Base-by-base conservation (phyloP, 768 basidiomycete genomes). In the Cubamyces lactineus region DNA sequence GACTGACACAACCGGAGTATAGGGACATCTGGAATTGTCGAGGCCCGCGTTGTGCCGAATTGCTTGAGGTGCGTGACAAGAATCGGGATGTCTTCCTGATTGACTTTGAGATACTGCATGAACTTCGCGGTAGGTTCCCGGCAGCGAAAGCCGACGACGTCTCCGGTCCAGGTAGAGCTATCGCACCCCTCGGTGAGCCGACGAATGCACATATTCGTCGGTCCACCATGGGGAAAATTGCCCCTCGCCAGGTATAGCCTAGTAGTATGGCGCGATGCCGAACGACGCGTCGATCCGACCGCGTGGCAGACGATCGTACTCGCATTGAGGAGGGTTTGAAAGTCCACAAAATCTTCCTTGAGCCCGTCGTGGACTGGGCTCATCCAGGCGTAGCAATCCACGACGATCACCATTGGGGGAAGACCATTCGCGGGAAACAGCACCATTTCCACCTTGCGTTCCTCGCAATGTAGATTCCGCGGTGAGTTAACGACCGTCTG, bases 61-160 rank as follows among this genome's bases (percentile, higher is more conserved):
- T 45, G 43, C 43, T 46, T n/a, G 48, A 51, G 51, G 41, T 50
- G 51, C 13, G 50, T 38, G 50, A 45, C 42, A 28, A 59, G 46
- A 7, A 47, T 28, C 15, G 58, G 13, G 15, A 59, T 13, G 50
- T 61, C 59, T 7, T 41, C 19, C 19, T 54, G 34, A 5, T 52
- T 61, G n/a, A 54, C 53, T 12, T 61, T 46, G n/a, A 61, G 39
- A 43, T 61, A 53, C 26, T 61, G 52, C 46, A 61, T 40, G 38
- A 21, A 54, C 38, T 54, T 53, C 43, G 43, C 54, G 3, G 53
- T 48, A 5, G 53, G 59, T 30, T 61, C 59, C 39, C 52, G 34
- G 30, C 45, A 38, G 23, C 59, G 52, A 39, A 54, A 28, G 2
- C 59, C 59, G 11, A 61, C 30, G 16, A 48, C 45, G 28, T 61